Evolutionary conservation across 2,329 filamentous ascomycete species (phyloP), one percentile per base, ranked within the genome.

Genomic region (Penicillium sp.): DNA sequence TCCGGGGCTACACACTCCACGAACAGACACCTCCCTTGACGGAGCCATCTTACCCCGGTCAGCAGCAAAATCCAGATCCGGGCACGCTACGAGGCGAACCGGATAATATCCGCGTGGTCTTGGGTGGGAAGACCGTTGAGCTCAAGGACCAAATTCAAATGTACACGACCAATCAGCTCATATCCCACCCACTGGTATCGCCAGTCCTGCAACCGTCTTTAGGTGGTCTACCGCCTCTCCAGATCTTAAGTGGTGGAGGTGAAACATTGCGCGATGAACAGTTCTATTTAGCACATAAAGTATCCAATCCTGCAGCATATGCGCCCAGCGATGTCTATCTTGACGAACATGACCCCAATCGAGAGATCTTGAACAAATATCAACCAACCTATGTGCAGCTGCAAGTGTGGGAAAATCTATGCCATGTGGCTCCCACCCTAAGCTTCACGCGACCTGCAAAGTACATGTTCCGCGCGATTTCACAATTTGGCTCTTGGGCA

Each of bases 401-500:
- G 2, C 93, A 97, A 62, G 84, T 97, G 1, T 97, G 91, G 90
- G 91, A 97, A 42, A 86, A 95, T 55, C 72, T 97, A 2, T 97
- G 93, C 57, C 91, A 97, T 60, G 90, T 94, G 4, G 83, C 85
- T 0, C 87, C 91, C 1, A 96, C 90, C 0, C 75, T 97, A n/a
- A 94, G 87, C 56, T 97, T 95, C 63, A 97, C 91, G 0, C 79
- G 84, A n/a, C 93, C 93, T 1, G 93, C 91, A 31, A 97, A 97
- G 63, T 86, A 86, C 68, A 96, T 97, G 89, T 97, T 88, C 62
- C 80, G 91, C 33, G 87, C 87, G 1, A 81, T 96, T 36, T 86
- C 93, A 0, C 91, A 96, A 53, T 97, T 98, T 58, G 86, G 89
- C 2, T 88, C 90, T 0, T 97, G 90, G 90, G 85, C 86, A 0